Evolutionary conservation across 306 rosid species (phyloP).

Genomic region (Alnus glutinosa): DNA sequence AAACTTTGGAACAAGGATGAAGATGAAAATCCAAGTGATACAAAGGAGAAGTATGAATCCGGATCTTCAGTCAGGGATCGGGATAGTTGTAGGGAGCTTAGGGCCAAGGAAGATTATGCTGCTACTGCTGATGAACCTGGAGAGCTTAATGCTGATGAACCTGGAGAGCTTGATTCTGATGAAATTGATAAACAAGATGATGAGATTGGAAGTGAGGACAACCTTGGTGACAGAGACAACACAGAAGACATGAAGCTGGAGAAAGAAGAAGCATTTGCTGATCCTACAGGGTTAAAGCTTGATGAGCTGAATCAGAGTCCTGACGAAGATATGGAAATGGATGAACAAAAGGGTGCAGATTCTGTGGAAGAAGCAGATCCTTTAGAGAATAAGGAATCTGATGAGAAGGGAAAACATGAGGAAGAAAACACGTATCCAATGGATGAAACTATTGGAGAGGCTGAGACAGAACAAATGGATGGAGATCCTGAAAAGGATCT

Average conservation of each 20-base stretch:
- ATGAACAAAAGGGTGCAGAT: constrained; percentile 48
- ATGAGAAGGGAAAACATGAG: constrained; percentile 40
- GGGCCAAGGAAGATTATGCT: constrained; percentile 71
- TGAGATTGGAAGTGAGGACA: constrained; percentile 38
- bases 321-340: constrained; percentile 53
- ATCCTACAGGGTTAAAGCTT: constrained; percentile 53
- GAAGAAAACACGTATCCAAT: constrained; percentile 45
- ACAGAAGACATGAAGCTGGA: constrained; percentile 52
- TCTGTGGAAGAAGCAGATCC: constrained; percentile 53
- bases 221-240: constrained; percentile 48
- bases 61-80: constrained; percentile 66
- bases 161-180: constrained; percentile 34
- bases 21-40: constrained; percentile 54
- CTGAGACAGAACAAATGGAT: constrained; percentile 45
- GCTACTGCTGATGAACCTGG: constrained; percentile 46
- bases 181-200: constrained; percentile 40
- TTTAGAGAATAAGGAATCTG: constrained; percentile 42
- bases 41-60: constrained; percentile 61
- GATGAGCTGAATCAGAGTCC: constrained; percentile 57
- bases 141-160: constrained; percentile 49
- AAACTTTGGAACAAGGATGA: constrained; percentile 71
- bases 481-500: constrained; percentile 51
- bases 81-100: constrained; percentile 67
- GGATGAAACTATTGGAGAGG: constrained; percentile 76
- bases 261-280: constrained; percentile 57